These are phyloP conservation scores for Pancytospora philotis DNA, from an alignment of 371 early-diverging fungal genomes.

Conservation along the genomic window DNA sequence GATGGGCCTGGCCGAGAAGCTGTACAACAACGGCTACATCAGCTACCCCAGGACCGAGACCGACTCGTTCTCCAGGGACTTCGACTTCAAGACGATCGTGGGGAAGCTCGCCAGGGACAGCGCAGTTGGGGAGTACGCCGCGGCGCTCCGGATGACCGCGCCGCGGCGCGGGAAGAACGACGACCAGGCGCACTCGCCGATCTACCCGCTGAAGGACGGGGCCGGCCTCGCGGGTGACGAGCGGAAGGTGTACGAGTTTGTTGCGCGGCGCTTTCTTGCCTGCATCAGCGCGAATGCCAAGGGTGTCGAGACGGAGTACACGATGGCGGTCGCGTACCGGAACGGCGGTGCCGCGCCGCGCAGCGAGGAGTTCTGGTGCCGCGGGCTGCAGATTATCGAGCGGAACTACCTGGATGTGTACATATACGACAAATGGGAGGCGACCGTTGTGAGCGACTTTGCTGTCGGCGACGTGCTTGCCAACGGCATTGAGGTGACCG, in stretches of 20 bases:
- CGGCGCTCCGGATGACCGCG: slow-evolving; percentile 21
- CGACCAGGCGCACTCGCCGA: slow-evolving; percentile 97
- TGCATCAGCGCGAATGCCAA: slow-evolving; percentile 82
- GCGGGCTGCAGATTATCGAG: slow-evolving; percentile 60
- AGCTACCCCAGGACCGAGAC: slow-evolving; percentile 99
- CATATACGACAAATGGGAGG: slow-evolving; percentile 78
- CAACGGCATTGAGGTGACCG: slow-evolving; percentile 45
- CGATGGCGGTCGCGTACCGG: slow-evolving; percentile 65
- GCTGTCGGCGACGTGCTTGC: slow-evolving; percentile 63
- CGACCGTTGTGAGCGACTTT: slow-evolving; percentile 67
- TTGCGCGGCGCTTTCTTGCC: slow-evolving; percentile 79
- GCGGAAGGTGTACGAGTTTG: slow-evolving; percentile 73
- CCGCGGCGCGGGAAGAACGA: slow-evolving; percentile 80
- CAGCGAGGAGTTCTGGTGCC: slow-evolving; percentile 35
- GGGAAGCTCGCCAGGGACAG: slow-evolving; percentile 38
- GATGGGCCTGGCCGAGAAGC: slow-evolving; percentile 70
- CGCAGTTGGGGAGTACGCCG: slow-evolving; percentile 39
- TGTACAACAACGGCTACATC: slow-evolving; percentile 73
- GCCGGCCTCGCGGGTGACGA: slow-evolving; percentile 63
- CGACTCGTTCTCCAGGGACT: slow-evolving; percentile 70
- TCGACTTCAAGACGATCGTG: slow-evolving; percentile 63
- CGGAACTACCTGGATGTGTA: slow-evolving; percentile 86
- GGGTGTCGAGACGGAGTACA: slow-evolving; percentile 71
- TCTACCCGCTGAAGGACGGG: slow-evolving; percentile 77
- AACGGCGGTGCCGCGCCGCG: slow-evolving; percentile 54